Evolutionary conservation across 1,139 yeast genomes (phyloP).

Genomic region (Hyphopichia pseudoburtonii): DNA sequence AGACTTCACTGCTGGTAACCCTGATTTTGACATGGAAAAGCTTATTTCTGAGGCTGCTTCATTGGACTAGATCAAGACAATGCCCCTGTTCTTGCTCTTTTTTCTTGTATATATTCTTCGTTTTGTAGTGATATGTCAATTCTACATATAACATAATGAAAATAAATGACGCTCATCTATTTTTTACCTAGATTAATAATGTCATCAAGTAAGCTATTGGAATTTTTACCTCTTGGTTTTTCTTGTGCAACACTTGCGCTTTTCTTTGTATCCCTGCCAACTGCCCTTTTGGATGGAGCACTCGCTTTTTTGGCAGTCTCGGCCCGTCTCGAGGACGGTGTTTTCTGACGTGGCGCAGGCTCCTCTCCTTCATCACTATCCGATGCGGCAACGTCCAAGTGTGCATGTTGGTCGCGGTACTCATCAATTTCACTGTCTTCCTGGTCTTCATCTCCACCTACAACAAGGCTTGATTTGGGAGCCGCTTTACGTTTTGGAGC

Average conservation of each 20-base stretch:
- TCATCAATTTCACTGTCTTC: too few species aligned
- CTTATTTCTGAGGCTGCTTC: conserved; percentile 74
- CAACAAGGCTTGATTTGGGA: conserved; percentile 2
- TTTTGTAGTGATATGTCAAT: too few species aligned
- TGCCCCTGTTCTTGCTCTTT: too few species aligned
- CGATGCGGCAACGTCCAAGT: too few species aligned
- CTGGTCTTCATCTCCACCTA: too few species aligned
- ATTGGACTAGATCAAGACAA: conserved; percentile 45
- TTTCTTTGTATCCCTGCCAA: neutral
- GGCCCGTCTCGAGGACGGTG: too few species aligned
- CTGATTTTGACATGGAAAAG: conserved; percentile 61
- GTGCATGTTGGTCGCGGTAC: too few species aligned
- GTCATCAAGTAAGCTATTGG: conserved; percentile 13
- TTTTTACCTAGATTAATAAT: conserved; percentile 13
- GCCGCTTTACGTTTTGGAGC: conserved; percentile 4
- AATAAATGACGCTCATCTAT: neutral
- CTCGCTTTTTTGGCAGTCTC: neutral
- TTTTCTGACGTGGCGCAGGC: too few species aligned
- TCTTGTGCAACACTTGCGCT: conserved; percentile 3
- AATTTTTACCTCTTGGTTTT: neutral
- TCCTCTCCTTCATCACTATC: too few species aligned
- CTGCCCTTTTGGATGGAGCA: neutral
- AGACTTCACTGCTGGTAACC: conserved; percentile 69
- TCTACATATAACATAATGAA: too few species aligned
- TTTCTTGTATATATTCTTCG: too few species aligned